Evolutionary conservation across 2,329 filamentous ascomycete genomes (phyloP), one percentile per base, ranked within the genome.

Genomic region (Pochonia chlamydosporia): DNA sequence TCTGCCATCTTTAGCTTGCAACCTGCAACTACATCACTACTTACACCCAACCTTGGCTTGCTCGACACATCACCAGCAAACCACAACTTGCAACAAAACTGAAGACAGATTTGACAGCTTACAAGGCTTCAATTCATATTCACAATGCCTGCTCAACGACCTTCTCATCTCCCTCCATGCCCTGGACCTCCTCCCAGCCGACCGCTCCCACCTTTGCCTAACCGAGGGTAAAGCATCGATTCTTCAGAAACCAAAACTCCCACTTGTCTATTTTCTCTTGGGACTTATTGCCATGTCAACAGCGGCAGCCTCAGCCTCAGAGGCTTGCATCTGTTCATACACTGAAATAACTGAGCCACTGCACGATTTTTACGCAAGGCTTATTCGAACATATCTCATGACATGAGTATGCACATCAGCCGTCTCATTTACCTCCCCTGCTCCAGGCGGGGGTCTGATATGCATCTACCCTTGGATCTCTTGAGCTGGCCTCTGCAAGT

Each of bases 121-220:
- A n/a, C n/a, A n/a, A n/a, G n/a, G n/a, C n/a, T n/a, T n/a, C n/a
- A n/a, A n/a, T n/a, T n/a, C n/a, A n/a, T n/a, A n/a, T n/a, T 21
- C 58, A 64, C 52, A 51, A 78, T 80, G 74, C 75, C 77, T 66
- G 70, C 76, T 54, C 78, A 81, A 66, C 76, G 80, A 63, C 80
- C 81, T 52, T 81, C 79, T 57, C 79, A 83, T 61, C 78, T 84
- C 55, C 81, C 81, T 70, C 81, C 81, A 56, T 84, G 80, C 76
- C 80, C 81, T 46, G 81, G 81, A 57, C 81, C 81, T 51, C 81
- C 81, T 59, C 81, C 81, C 53, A 79, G 75, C 67, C 73, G 81
- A 47, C 81, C 81, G 67, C 77, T 84, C 46, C 81, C 81, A 65
- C 77, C 80, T 66, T 76, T 84, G 52, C 81, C 81, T 63, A 83